phyloP scores from a whole-genome alignment of 441 rosid species.

The Mallotus repandus region DNA sequence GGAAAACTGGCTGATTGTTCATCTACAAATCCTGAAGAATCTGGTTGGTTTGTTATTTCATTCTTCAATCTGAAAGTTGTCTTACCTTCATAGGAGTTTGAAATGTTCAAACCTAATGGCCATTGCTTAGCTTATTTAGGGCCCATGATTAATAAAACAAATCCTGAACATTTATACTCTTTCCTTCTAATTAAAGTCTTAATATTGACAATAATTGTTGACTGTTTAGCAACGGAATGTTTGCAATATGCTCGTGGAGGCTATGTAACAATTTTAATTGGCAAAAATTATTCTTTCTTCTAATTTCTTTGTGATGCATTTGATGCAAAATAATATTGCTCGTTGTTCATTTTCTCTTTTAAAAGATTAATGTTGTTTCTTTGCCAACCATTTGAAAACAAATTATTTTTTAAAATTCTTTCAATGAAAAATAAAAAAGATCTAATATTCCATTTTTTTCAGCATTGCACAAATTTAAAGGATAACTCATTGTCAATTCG shows the following conservation, averaged over 20 bases:
- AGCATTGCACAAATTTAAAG: background rate
- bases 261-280: background rate
- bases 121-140: too few relatives aligned
- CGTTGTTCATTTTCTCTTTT: too few relatives aligned
- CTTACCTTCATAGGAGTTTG: background rate
- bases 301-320: background rate
- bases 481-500: too few relatives aligned
- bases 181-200: too few relatives aligned
- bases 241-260: background rate
- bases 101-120: too few relatives aligned
- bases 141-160: background rate
- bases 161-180: background rate
- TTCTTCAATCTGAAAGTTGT: slow-evolving; percentile 3
- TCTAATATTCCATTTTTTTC: too few relatives aligned
- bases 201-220: too few relatives aligned
- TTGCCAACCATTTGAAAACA: background rate
- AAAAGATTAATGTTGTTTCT: background rate
- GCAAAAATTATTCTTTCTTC: background rate
- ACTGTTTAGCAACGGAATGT: background rate
- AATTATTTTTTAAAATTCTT: background rate
- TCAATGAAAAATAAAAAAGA: background rate
- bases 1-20: slow-evolving; percentile 97
- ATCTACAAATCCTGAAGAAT: slow-evolving; percentile 79
- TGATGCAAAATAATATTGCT: background rate
- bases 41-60: slow-evolving; percentile 45